Conservation (phyloP, 202 grass and related monocot species). For the Hordeum pubiflorum region DNA sequence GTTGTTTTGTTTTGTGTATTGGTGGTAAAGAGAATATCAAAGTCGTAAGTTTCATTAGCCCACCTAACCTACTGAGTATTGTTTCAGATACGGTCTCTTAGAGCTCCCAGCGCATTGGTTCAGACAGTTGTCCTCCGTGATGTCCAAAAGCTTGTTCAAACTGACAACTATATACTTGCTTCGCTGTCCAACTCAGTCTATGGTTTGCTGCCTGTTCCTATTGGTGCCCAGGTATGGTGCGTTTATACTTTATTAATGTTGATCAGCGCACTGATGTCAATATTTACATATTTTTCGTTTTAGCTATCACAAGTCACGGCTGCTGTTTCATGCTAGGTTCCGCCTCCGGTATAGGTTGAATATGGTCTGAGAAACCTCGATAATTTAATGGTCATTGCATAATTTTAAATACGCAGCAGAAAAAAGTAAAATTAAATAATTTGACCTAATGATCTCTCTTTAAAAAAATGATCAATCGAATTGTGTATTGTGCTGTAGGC, state of each 20-base stretch:
- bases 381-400: neutral
- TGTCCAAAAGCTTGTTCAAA: conserved; percentile 84
- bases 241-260: conserved; percentile 28
- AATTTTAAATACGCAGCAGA: neutral
- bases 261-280: neutral
- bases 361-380: neutral
- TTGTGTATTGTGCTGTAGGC: neutral
- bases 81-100: conserved; percentile 86
- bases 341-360: neutral
- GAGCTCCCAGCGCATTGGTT: conserved; percentile 81
- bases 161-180: conserved; percentile 81
- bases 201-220: conserved; percentile 83
- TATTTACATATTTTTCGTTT: conserved; percentile 2
- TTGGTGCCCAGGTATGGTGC: conserved; percentile 79
- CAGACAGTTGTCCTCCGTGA: conserved; percentile 80
- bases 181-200: conserved; percentile 63
- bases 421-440: neutral
- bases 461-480: neutral
- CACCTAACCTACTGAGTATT: conserved; percentile 22
- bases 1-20: conserved; percentile 21
- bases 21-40: conserved; percentile 5
- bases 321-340: conserved; percentile 18
- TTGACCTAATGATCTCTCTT: neutral
- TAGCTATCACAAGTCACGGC: neutral
- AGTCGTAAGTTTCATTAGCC: neutral